These are phyloP conservation scores for Scleromitrula shiraiana DNA, from an alignment of 2,329 filamentous ascomycete species.

Conservation along the genomic window DNA sequence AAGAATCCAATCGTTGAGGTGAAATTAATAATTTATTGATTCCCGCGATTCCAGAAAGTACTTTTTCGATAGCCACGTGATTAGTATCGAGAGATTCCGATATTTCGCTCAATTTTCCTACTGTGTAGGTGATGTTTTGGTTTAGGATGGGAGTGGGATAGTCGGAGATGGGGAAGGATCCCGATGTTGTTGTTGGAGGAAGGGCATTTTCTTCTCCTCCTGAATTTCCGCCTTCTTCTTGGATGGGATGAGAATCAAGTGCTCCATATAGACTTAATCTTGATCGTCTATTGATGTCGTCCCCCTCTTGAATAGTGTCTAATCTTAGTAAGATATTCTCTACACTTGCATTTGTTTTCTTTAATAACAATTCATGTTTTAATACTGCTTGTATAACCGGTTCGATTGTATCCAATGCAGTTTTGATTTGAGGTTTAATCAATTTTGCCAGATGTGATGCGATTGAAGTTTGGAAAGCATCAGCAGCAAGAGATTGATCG, in stretches of 20 bases:
- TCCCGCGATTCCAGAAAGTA: conserved; percentile 14
- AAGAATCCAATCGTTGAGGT: conserved; percentile 15
- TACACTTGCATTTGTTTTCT: conserved; percentile 27
- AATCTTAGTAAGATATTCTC: conserved; percentile 24
- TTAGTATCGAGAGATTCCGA: conserved; percentile 20
- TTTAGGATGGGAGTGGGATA: background rate
- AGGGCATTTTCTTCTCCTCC: background rate
- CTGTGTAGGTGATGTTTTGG: conserved; percentile 15
- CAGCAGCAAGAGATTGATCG: conserved; percentile 25
- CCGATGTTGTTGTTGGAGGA: background rate
- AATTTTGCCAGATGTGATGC: conserved; percentile 26
- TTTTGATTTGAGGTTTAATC: conserved; percentile 27
- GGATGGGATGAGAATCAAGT: background rate
- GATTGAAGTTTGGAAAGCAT: conserved; percentile 27
- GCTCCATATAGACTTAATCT: background rate
- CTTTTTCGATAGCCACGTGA: conserved; percentile 19
- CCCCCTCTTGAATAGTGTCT: conserved; percentile 17
- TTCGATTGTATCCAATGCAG: conserved; percentile 28
- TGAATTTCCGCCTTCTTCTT: background rate
- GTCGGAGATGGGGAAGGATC: background rate
- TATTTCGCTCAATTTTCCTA: conserved; percentile 20
- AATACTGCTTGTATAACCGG: conserved; percentile 30
- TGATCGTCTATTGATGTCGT: background rate
- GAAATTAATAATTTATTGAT: conserved; percentile 18
- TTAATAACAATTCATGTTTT: conserved; percentile 25